These are phyloP conservation scores for Tetracentron sinense DNA, from an alignment of 164 flowering plant species.

Conservation along the genomic window DNA sequence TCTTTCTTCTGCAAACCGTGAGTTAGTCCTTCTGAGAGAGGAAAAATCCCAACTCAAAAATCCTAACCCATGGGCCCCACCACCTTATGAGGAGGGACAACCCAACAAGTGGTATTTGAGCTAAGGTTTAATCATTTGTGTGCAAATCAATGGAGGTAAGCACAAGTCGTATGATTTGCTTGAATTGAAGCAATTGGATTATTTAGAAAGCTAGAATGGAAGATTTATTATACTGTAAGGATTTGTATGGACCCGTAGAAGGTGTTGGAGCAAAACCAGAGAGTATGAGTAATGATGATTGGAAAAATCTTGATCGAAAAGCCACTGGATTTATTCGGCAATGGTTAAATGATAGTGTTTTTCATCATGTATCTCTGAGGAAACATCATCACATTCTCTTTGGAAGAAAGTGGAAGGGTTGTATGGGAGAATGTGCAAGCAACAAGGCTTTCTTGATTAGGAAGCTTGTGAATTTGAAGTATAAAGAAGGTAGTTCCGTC, in stretches of 20 bases:
- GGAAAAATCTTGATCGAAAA: not conserved
- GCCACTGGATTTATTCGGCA: not conserved
- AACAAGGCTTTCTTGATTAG: constrained; percentile 15
- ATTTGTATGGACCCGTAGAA: not conserved
- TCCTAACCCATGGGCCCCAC: too few relatives aligned
- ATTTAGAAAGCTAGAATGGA: not conserved
- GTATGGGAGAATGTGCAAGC: constrained; percentile 9
- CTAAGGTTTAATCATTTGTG: not conserved
- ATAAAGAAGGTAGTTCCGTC: constrained; percentile 2
- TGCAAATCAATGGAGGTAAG: not conserved
- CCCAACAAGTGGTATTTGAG: not conserved
- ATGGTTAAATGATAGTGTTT: constrained; percentile 5
- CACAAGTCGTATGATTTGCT: not conserved
- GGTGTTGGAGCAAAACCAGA: not conserved
- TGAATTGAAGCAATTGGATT: not conserved
- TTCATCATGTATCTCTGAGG: constrained; percentile 11
- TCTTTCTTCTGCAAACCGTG: too few relatives aligned
- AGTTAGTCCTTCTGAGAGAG: too few relatives aligned
- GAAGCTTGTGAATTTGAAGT: constrained; percentile 14
- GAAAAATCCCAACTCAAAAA: too few relatives aligned
- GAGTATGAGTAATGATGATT: not conserved
- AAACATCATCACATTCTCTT: constrained; percentile 2
- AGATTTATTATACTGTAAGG: not conserved
- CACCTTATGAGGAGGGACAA: too few relatives aligned
- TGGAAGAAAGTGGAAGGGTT: constrained; percentile 13